These are phyloP conservation scores for Candolleomyces eurysporus DNA, from an alignment of 768 basidiomycete species.

Conservation along the genomic window DNA sequence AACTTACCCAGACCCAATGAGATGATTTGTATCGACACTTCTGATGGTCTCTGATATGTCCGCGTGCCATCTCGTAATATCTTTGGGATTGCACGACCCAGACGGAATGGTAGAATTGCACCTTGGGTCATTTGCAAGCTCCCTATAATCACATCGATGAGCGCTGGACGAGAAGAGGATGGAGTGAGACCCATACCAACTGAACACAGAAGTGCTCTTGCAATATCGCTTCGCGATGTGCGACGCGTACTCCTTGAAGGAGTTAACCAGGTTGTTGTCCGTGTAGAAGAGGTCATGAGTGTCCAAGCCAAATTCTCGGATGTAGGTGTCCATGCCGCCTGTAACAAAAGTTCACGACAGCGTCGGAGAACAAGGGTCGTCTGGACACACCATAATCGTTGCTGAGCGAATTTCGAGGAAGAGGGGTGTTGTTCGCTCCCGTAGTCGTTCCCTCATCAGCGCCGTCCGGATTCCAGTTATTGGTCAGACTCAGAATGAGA, in stretches of 20 bases:
- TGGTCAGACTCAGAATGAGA: constrained; percentile 55
- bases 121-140: constrained; percentile 67
- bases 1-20: constrained; percentile 59
- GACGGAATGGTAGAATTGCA: constrained; percentile 55
- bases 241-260: constrained; percentile 58
- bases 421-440: constrained; percentile 9
- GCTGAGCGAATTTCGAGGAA: constrained; percentile 53
- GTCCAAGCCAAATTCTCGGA: constrained; percentile 45
- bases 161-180: neutral
- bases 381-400: constrained; percentile 55
- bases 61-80: constrained; percentile 58
- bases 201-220: constrained; percentile 50
- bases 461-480: constrained; percentile 55
- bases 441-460: constrained; percentile 31
- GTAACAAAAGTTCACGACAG: constrained; percentile 1
- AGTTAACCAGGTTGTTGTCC: constrained; percentile 43
- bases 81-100: constrained; percentile 45
- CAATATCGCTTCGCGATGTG: constrained; percentile 55
- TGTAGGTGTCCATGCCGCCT: constrained; percentile 70
- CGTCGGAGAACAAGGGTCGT: neutral
- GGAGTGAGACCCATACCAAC: constrained; percentile 35
- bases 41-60: constrained; percentile 43
- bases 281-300: constrained; percentile 62
- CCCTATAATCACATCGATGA: constrained; percentile 34
- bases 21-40: constrained; percentile 57